Evolutionary conservation across 169 alveolate genomes (phyloP), one percentile per base, ranked within the genome.

Genomic region (Pseudocohnilembus persalinus): DNA sequence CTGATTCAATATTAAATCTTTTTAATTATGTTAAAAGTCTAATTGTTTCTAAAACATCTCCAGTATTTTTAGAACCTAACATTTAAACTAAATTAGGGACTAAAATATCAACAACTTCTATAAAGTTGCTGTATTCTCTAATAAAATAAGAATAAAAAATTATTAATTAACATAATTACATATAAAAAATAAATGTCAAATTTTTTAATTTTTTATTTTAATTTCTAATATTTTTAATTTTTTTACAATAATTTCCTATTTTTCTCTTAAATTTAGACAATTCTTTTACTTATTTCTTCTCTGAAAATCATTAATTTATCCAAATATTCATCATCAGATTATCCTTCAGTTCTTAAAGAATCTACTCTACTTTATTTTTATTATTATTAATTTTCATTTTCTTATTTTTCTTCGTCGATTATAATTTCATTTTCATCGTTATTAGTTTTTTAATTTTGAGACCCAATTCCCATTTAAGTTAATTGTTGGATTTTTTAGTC

Each of bases 41-140:
- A 63, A 93, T 88, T 27, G 95, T 83, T 85, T 93, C 96, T 25
- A 81, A 77, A 16, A 92, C 91, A 89, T 93, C 96, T 26, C 82
- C 34, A 0, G 65, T 81, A 26, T 92, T 91, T 83, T 91, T 89
- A 0, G 93, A 87, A 65, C 91, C 90, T 68, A 93, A 83, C 65
- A 93, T 79, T 81, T 83, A 80, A 32, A 88, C 86, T 31, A 93
- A 83, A 63, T 79, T 79, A 0, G 92, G 92, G 24, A 88, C 63
- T 0, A 77, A 33, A 26, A 77, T 33, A 33, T 77, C 82, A 33
- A 77, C 32, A 27, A 33, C 82, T 33, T 25, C 65, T 6, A 77
- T 33, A 26, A 77, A 77, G 29, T 32, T 68, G 30, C 33, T 33
- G 63, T 77, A 77, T 77, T 77, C 82, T 34, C 63, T 16, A 49